Percentiles rank a stretch among this genome's conserved stretches.
Conservation (phyloP, 179 eudicot genomes). For the Carnegiea gigantea region DNA sequence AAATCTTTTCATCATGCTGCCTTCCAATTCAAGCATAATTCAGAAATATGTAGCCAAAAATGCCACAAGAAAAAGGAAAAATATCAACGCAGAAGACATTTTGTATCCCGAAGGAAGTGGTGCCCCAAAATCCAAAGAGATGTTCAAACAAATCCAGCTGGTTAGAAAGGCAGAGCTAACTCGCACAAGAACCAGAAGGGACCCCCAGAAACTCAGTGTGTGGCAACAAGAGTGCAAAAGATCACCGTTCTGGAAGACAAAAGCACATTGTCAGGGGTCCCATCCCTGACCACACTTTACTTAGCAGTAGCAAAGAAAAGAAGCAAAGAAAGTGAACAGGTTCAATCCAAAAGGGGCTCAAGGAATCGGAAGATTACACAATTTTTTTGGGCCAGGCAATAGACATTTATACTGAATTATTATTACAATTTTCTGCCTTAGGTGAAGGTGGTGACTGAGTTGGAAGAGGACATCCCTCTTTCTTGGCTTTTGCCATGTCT, state of each 20-base stretch:
- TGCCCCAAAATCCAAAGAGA: background rate
- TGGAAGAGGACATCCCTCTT: conserved; percentile 19
- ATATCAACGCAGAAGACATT: background rate
- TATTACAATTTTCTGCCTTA: conserved; percentile 16
- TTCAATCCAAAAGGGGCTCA: conserved; percentile 23
- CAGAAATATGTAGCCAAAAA: background rate
- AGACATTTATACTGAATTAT: conserved; percentile 6
- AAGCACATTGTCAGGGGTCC: conserved; percentile 20
- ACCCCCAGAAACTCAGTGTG: background rate
- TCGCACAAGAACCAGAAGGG: conserved; percentile 1
- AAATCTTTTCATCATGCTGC: background rate
- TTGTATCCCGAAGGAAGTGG: background rate
- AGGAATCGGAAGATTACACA: conserved; percentile 16
- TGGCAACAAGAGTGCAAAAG: conserved; percentile 1
- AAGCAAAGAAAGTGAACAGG: background rate
- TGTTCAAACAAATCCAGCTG: background rate
- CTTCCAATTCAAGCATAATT: background rate
- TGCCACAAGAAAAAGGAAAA: background rate
- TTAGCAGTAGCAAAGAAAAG: conserved; percentile 18
- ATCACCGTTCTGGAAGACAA: conserved; percentile 22
- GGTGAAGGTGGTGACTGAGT: conserved; percentile 6
- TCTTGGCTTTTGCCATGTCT: conserved; percentile 30
- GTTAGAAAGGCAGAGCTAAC: background rate
- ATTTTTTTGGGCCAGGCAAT: background rate
- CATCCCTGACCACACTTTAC: conserved; percentile 17